Base-by-base conservation (phyloP, 139 green algal species). In the Chlorella sp. region DNA sequence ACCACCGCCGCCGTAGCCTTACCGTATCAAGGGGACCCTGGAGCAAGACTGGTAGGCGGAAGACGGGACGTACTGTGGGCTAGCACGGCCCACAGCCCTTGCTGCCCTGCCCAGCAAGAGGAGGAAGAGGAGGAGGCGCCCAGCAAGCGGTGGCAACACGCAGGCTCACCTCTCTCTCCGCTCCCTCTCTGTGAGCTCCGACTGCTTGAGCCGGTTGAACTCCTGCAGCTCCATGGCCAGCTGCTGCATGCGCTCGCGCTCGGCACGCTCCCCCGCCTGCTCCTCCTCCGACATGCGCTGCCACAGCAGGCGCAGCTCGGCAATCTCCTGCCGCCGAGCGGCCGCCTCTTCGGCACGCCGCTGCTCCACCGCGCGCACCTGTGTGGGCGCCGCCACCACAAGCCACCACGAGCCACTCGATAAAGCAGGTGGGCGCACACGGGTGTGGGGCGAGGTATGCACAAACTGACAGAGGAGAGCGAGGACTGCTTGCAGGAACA, bases 191-290 rank as follows among this genome's bases (percentile, higher is more conserved):
- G 42, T 80, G 27, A 88, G 74, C 71, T 87, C 70, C 63, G 71
- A 74, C 49, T 81, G 80, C 63, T 81, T 84, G 33, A 85, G 74
- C 55, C 60, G 65, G 70, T 90, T 90, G 70, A 85, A 90, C 69
- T 87, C 76, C 50, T 77, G 73, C 35, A 88, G 71, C 69, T 90
- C 85, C 24, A 73, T 71, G 20, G 78, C 76, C 71, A 88, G 74
- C 35, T 42, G 30, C 66, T 55, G 35, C 83, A 86, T 77, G 14
- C 62, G 49, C 59, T 86, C 76, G 1, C 72, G 69, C 49, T 86
- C 79, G 30, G 63, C 71, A 2, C 22, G 65, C 29, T 88, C 82
- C 17, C 68, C 73, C 2, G 77, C 73, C 78, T 49, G 31, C 72
- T 67, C 31, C 55, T 79, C 77, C 42, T 78, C 72, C 14, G 74